These are phyloP conservation scores for Solanum lycopersicoides DNA, from an alignment of 257 asterid species.

Conservation along the genomic window DNA sequence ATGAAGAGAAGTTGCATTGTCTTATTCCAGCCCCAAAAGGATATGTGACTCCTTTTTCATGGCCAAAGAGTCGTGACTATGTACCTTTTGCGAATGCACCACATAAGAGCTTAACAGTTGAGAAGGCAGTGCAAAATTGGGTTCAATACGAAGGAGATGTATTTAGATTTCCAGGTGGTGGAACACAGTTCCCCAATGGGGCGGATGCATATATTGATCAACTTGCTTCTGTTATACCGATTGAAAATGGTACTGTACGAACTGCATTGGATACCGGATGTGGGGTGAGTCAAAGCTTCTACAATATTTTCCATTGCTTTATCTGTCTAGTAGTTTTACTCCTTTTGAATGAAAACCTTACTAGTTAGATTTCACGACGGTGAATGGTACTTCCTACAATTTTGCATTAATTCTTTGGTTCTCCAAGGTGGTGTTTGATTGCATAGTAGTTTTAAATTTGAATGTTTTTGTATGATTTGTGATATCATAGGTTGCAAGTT, in stretches of 20 bases:
- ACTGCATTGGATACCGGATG: constrained; percentile 40
- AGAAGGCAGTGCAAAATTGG: constrained; percentile 42
- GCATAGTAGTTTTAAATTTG: not conserved
- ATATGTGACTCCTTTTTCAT: constrained; percentile 27
- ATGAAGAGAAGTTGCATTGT: constrained; percentile 27
- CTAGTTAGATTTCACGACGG: not conserved
- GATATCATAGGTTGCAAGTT: constrained; percentile 29
- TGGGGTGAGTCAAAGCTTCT: constrained; percentile 22
- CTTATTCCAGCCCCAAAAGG: constrained; percentile 39
- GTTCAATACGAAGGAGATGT: constrained; percentile 32
- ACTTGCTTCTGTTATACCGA: constrained; percentile 32
- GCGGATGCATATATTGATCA: constrained; percentile 37
- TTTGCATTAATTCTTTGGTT: not conserved
- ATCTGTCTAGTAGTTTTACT: not conserved
- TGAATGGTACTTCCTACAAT: not conserved
- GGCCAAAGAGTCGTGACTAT: constrained; percentile 42
- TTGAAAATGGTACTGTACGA: constrained; percentile 27
- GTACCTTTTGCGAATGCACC: constrained; percentile 39
- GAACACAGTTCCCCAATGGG: constrained; percentile 36
- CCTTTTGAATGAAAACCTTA: not conserved
- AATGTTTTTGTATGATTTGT: not conserved
- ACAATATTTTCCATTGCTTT: not conserved
- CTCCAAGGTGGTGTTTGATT: not conserved
- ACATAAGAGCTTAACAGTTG: constrained; percentile 27
- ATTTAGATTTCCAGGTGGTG: constrained; percentile 36